Percentiles rank a stretch among this genome's conserved stretches.
phyloP scores from a whole-genome alignment of 495 filamentous ascomycete genomes.

The Penicillium robsamsonii region DNA sequence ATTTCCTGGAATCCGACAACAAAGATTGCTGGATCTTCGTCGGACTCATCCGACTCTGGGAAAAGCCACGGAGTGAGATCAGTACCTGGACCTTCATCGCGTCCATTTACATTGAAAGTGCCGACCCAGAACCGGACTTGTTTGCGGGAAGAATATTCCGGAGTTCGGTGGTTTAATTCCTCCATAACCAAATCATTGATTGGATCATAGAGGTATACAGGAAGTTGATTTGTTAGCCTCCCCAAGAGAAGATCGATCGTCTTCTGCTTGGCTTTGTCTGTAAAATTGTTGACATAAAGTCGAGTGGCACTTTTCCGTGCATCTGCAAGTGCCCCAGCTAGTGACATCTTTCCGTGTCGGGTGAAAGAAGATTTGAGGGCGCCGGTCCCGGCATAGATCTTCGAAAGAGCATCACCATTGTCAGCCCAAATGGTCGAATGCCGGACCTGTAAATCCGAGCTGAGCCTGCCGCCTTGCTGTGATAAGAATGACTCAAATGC shows the following conservation, averaged over 20 bases:
- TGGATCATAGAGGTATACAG: slow-evolving; percentile 87
- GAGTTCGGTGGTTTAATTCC: slow-evolving; percentile 63
- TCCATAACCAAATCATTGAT: slow-evolving; percentile 82
- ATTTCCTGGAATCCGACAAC: slow-evolving; percentile 97
- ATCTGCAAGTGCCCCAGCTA: slow-evolving; percentile 92
- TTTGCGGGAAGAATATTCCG: slow-evolving; percentile 54
- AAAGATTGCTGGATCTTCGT: slow-evolving; percentile 55
- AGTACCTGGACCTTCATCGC: slow-evolving; percentile 66
- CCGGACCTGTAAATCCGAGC: slow-evolving; percentile 80
- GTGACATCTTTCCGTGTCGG: slow-evolving; percentile 91
- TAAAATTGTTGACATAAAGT: slow-evolving; percentile 95
- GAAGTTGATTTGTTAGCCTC: slow-evolving; percentile 74
- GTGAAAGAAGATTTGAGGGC: slow-evolving; percentile 95
- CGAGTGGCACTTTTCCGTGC: slow-evolving; percentile 90
- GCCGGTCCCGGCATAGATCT: slow-evolving; percentile 95
- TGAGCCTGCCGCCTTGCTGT: slow-evolving; percentile 62
- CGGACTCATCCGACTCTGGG: slow-evolving; percentile 50
- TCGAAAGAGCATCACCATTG: slow-evolving; percentile 90
- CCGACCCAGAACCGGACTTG: slow-evolving; percentile 70
- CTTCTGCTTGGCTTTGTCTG: slow-evolving; percentile 87
- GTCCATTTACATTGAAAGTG: slow-evolving; percentile 94
- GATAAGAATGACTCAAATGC: slow-evolving; percentile 75
- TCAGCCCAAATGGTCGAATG: slow-evolving; percentile 97
- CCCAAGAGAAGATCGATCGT: slow-evolving; percentile 92
- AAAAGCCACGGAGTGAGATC: slow-evolving; percentile 84